Base-by-base conservation (phyloP, 164 flowering plant species). In the Liriodendron chinense region DNA sequence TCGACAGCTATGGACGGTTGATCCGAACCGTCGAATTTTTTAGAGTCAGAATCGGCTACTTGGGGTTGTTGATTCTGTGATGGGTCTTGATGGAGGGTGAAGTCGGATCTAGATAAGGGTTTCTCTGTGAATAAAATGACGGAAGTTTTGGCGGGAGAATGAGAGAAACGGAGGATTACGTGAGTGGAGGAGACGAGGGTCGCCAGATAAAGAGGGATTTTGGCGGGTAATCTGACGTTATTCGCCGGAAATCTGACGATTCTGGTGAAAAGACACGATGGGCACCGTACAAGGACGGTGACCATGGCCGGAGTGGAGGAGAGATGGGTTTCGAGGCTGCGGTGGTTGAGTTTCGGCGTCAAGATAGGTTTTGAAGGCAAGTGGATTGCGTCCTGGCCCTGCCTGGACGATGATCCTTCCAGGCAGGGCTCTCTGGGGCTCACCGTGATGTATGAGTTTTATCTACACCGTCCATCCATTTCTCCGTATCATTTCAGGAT, bases 21-120 rank as follows among this genome's bases (percentile, higher is more conserved):
- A 69, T 83, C 72, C 3, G 86, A 79, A 0, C 80, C 72, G 77
- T 78, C 67, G 48, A 69, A 63, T 20, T 53, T 84, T 5, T 88
- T 80, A 25, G 74, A 70, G 62, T 75, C 59, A 68, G 70, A 84
- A 74, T 78, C 76, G 78, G 72, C 14, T 9, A 77, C 83, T 0
- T 22, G 47, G 12, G 47, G 28, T 13, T 20, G 25, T 21, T 14
- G 62, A 13, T 47, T n/a, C 24, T 21, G 12, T 9, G n/a, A 16
- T 34, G 10, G 63, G 16, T 28, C 25, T 22, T 24, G 18, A 5
- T 21, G 65, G 14, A 2, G 64, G 64, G 43, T 7, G 8, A 9
- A 4, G 25, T 21, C 47, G 1, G 28, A 50, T 18, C 16, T 16
- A 9, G 63, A 26, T 34, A 3, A 34, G 48, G 48, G 28, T 24